A percentile compares a stretch with the other conserved stretches of the same genome.
These are phyloP conservation scores for Myriosclerotinia curreyana DNA, from an alignment of 2,329 filamentous ascomycete genomes.

Conservation along the genomic window DNA sequence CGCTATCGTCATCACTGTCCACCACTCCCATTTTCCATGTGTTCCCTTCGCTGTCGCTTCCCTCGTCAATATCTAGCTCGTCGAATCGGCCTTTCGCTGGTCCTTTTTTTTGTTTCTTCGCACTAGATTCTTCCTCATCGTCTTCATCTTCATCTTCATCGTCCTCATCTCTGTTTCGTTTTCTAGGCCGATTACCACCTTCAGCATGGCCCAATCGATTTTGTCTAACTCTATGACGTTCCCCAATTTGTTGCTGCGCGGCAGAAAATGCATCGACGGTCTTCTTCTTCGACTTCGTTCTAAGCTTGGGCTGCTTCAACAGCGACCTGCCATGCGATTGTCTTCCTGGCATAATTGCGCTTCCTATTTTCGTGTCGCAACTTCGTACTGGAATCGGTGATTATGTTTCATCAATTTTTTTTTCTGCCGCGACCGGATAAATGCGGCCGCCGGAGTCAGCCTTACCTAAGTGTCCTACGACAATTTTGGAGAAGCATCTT, in stretches of 20 bases:
- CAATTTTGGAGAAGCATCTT: conserved; percentile 19
- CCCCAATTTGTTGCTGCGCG: conserved; percentile 55
- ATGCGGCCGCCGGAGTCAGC: conserved; percentile 30
- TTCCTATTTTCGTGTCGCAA: not conserved
- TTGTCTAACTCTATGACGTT: conserved; percentile 51
- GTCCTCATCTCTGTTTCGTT: conserved; percentile 44
- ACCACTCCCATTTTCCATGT: conserved; percentile 65
- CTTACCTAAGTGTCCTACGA: conserved; percentile 4
- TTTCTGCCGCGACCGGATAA: conserved; percentile 17
- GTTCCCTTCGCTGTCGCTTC: conserved; percentile 67
- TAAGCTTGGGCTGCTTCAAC: conserved; percentile 40
- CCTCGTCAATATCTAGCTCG: conserved; percentile 52
- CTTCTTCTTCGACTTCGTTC: conserved; percentile 47
- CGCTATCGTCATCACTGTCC: conserved; percentile 63
- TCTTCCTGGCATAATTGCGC: conserved; percentile 39
- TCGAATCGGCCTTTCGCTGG: conserved; percentile 37
- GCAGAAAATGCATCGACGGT: conserved; percentile 58
- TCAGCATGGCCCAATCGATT: conserved; percentile 57
- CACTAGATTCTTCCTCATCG: conserved; percentile 41
- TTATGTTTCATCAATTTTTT: conserved; percentile 31
- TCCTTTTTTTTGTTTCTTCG: conserved; percentile 38
- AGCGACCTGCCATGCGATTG: conserved; percentile 39
- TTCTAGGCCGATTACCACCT: conserved; percentile 42
- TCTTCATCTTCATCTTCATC: conserved; percentile 45
- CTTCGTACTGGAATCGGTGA: conserved; percentile 17